Base-by-base conservation (phyloP, 331 rosid species). In the Dryas integrifolia region DNA sequence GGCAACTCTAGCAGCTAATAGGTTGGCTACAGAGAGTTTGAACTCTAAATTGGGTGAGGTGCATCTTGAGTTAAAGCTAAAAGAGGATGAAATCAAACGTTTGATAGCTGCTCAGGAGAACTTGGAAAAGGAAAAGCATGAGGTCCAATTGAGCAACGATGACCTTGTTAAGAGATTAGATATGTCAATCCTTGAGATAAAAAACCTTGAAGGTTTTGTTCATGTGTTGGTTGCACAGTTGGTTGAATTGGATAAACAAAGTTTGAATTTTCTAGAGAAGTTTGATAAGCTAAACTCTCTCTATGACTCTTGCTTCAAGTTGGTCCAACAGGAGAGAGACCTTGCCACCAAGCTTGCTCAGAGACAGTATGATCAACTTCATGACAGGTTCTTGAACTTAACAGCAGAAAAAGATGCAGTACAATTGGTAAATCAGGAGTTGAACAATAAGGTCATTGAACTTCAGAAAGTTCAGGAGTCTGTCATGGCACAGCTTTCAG, bases 221-320 rank as follows among this genome's bases (percentile, higher is more conserved):
- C 88, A 85, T 68, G 72, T 78, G 75, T 78, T 85, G 78, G 83
- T 83, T 69, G 62, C 82, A 50, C 82, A 79, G 72, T 73, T 91
- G 85, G 79, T 82, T 72, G 81, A 86, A 73, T 67, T 89, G 83
- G 97, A 91, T 76, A 86, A 68, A 68, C 84, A 81, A 72, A 88
- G 87, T 86, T 77, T 81, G 79, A 80, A 62, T 58, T 84, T 91
- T 77, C 75, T 83, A 72, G 83, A 74, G 66, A 86, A 89, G 80
- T 91, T 94, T 74, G 86, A 88, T 67, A 83, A 82, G 80, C 83
- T 94, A 81, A 84, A 69, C 85, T 81, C 77, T 70, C 89, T 89
- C 38, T 77, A 86, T 70, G 91, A 83, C 77, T 77, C 87, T 38
- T 86, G 84, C 87, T 85, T 89, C 79, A 82, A 74, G 82, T 74